phyloP scores from a whole-genome alignment of 176 grass and related monocot species.

The Eleusine indica region DNA sequence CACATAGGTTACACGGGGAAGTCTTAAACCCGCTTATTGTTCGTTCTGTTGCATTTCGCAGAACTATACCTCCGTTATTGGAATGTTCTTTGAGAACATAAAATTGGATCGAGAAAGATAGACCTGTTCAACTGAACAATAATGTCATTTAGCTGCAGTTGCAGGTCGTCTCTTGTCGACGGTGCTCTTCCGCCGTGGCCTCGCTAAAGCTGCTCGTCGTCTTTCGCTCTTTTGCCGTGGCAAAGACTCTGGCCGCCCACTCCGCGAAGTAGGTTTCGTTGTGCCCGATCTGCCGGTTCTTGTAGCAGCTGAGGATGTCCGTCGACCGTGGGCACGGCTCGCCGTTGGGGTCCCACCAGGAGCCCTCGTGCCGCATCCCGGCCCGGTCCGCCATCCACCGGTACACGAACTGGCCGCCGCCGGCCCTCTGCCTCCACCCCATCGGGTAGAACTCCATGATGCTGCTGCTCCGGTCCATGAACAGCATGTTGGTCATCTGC shows the following conservation, averaged over 20 bases:
- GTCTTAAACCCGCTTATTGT: neutral
- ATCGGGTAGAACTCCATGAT: constrained; percentile 80
- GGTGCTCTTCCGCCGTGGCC: neutral
- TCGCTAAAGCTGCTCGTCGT: no score
- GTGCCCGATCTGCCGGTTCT: constrained; percentile 55
- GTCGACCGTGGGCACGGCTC: constrained; percentile 28
- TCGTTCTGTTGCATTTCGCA: neutral
- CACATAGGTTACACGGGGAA: no score
- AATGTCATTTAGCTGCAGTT: neutral
- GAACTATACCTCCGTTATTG: neutral
- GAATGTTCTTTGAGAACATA: neutral
- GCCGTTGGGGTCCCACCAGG: constrained; percentile 60
- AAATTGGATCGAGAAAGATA: neutral
- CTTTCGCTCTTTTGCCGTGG: constrained; percentile 44
- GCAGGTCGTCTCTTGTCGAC: neutral
- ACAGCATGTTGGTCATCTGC: constrained; percentile 69
- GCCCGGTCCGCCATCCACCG: constrained; percentile 54
- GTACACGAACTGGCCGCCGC: constrained; percentile 60
- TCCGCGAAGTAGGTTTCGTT: constrained; percentile 53
- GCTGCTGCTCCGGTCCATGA: constrained; percentile 78
- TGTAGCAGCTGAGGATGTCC: constrained; percentile 44
- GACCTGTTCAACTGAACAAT: neutral
- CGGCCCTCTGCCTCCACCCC: constrained; percentile 66
- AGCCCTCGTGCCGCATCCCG: constrained; percentile 69
- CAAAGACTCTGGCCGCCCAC: constrained; percentile 54